phyloP scores from a whole-genome alignment of 176 grass and related monocot genomes.

The Coix lacrymajobi region DNA sequence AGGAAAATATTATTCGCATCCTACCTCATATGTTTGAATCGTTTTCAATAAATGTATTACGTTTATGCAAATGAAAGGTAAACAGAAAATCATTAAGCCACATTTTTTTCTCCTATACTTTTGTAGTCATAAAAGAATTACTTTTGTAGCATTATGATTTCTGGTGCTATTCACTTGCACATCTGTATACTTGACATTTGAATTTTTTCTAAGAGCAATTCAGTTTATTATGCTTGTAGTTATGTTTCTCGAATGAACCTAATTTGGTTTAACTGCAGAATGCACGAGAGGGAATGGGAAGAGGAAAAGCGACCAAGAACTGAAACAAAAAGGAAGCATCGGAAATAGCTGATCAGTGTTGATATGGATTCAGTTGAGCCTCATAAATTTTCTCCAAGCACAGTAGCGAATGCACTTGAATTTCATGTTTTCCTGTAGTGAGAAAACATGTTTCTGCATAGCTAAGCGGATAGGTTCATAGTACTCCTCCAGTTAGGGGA shows the following conservation, averaged over 20 bases:
- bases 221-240: background rate
- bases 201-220: background rate
- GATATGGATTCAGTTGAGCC: background rate
- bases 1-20: background rate
- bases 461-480: background rate
- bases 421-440: background rate
- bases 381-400: background rate
- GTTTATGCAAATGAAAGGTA: background rate
- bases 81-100: background rate
- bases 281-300: constrained; percentile 90
- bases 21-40: background rate
- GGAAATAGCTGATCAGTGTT: constrained; percentile 47
- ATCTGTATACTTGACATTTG: background rate
- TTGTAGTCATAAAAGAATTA: background rate
- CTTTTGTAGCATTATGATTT: background rate
- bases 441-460: background rate
- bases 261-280: constrained; percentile 44
- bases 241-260: constrained; percentile 6
- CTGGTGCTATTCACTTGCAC: background rate
- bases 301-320: constrained; percentile 85
- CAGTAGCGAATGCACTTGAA: background rate
- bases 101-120: background rate
- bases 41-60: background rate
- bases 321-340: constrained; percentile 91
- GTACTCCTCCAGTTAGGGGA: background rate